A percentile compares a stretch with the other conserved stretches of the same genome.
Conservation (phyloP, 2,329 filamentous ascomycete genomes). For the Pseudopithomyces chartarum region DNA sequence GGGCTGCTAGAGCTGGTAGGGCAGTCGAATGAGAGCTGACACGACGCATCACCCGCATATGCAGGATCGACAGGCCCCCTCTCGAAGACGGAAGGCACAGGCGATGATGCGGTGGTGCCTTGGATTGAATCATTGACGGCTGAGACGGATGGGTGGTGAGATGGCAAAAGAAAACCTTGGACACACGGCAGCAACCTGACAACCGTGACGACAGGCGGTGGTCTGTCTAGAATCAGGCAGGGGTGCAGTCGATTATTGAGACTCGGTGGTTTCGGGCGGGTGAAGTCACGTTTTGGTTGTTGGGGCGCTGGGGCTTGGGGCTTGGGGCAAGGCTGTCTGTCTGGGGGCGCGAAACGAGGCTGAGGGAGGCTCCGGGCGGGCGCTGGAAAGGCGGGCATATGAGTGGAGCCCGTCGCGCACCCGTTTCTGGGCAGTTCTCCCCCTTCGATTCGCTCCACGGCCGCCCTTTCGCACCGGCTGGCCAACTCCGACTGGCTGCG, state of each 20-base stretch:
- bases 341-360: neutral
- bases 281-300: neutral
- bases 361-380: neutral
- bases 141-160: neutral
- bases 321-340: neutral
- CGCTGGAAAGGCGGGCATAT: neutral
- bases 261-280: neutral
- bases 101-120: neutral
- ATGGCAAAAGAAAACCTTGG: neutral
- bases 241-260: no score
- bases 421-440: constrained; percentile 2
- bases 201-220: neutral
- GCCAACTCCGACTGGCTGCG: constrained; percentile 18
- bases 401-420: constrained; percentile 10
- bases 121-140: neutral
- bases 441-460: constrained; percentile 15
- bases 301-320: no score
- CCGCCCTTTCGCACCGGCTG: constrained; percentile 10
- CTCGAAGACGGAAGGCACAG: constrained; percentile 1
- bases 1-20: constrained; percentile 20
- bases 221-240: no score
- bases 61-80: constrained; percentile 11
- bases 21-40: constrained; percentile 33
- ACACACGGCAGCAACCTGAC: neutral
- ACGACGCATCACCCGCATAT: constrained; percentile 21